These are phyloP conservation scores for Nicotiana noctiflora DNA, from an alignment of 257 asterid genomes.

Conservation along the genomic window DNA sequence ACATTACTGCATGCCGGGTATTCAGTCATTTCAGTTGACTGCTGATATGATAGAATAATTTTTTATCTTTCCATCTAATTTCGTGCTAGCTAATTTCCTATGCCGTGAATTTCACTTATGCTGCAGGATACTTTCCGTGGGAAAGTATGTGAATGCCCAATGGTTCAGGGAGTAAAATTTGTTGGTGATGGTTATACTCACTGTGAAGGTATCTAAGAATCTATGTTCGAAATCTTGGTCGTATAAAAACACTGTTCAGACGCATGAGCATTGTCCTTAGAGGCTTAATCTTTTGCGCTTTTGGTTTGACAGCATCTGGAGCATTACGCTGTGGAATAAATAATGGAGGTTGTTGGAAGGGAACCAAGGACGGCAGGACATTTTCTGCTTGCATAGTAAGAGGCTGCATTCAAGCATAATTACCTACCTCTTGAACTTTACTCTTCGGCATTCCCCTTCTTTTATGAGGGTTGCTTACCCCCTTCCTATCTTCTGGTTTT, in stretches of 20 bases:
- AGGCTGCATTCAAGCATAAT: constrained; percentile 13
- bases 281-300: not conserved
- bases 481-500: not conserved
- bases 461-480: not conserved
- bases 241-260: not conserved
- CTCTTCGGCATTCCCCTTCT: not conserved
- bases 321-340: constrained; percentile 73
- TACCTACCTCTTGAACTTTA: not conserved
- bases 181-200: constrained; percentile 88
- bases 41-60: not conserved
- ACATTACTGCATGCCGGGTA: constrained; percentile 93
- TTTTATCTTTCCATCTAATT: not conserved
- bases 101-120: not conserved
- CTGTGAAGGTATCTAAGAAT: constrained; percentile 57
- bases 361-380: constrained; percentile 55
- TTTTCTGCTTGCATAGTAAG: constrained; percentile 93
- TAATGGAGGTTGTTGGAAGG: constrained; percentile 94
- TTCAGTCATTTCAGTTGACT: not conserved
- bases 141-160: constrained; percentile 83
- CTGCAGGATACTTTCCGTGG: constrained; percentile 95
- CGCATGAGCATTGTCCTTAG: not conserved
- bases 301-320: constrained; percentile 67
- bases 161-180: constrained; percentile 73
- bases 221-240: not conserved
- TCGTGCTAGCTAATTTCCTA: not conserved